Percentiles rank a stretch among this genome's conserved stretches.
phyloP scores from a whole-genome alignment of 2,329 filamentous ascomycete genomes.

The Apiospora arundinis region DNA sequence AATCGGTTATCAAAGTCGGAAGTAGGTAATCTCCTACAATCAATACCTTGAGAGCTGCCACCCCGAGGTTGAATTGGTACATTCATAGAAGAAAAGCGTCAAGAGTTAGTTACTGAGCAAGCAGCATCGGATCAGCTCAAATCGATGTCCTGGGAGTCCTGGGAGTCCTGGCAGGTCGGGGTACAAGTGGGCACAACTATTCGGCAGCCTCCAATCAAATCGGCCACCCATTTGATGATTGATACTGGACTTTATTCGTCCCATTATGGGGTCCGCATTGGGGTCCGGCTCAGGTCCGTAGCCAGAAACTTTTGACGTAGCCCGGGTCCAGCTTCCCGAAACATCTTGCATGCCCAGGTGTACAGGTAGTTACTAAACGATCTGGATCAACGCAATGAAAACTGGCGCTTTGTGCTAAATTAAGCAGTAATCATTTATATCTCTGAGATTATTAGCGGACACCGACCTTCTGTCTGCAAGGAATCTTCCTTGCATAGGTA shows the following conservation, averaged over 20 bases:
- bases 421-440: neutral
- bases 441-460: neutral
- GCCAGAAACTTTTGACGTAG: neutral
- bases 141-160: neutral
- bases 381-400: neutral
- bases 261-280: slow-evolving; percentile 3
- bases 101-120: neutral
- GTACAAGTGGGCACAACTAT: slow-evolving; percentile 7
- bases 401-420: neutral
- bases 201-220: neutral
- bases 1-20: neutral
- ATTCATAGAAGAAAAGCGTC: slow-evolving; percentile 6
- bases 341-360: neutral
- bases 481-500: neutral
- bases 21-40: neutral
- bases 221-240: neutral
- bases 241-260: neutral
- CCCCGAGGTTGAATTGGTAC: neutral
- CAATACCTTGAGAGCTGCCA: neutral
- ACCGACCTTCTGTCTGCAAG: neutral
- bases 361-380: neutral
- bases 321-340: neutral
- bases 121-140: slow-evolving; percentile 1
- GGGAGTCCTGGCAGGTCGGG: neutral
- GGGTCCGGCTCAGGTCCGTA: neutral